Conservation (phyloP, 192 early-diverging fungal genomes). For the Kappamyces sp. region DNA sequence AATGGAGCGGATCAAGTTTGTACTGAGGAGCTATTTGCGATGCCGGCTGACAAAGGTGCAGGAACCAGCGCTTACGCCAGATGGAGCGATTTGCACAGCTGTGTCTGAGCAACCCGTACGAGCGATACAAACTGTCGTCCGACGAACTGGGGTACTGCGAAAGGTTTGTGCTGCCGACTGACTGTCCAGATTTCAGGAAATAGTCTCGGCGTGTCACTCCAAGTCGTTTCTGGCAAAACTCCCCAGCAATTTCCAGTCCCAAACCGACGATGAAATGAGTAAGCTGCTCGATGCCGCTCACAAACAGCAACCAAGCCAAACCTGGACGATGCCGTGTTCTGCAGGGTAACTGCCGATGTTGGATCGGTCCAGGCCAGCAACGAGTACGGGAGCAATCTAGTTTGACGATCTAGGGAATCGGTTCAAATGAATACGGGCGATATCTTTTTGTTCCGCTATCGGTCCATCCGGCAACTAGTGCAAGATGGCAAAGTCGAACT, state of each 20-base stretch:
- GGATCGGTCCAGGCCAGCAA: not conserved
- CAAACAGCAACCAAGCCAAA: conserved; percentile 4
- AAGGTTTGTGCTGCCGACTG: no score
- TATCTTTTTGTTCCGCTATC: conserved; percentile 12
- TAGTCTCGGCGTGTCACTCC: conserved; percentile 6
- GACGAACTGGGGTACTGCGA: conserved; percentile 7
- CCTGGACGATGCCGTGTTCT: conserved; percentile 8
- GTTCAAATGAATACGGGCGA: not conserved
- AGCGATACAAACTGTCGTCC: conserved; percentile 5
- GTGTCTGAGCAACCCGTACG: not conserved
- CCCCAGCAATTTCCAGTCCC: conserved; percentile 2
- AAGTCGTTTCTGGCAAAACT: conserved; percentile 11
- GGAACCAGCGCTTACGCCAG: not conserved
- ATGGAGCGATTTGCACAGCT: conserved; percentile 3
- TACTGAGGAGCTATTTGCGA: conserved; percentile 17
- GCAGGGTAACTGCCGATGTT: conserved; percentile 1
- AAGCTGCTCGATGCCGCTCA: not conserved
- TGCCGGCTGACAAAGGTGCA: conserved; percentile 10
- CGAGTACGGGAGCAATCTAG: not conserved
- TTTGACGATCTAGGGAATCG: not conserved
- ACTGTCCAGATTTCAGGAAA: not conserved
- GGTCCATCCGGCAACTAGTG: not conserved
- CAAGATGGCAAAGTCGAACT: conserved; percentile 11
- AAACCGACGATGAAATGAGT: conserved; percentile 11
- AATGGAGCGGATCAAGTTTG: conserved; percentile 17